Conservation (phyloP, 164 flowering plant species). For the Vitis amurensis region DNA sequence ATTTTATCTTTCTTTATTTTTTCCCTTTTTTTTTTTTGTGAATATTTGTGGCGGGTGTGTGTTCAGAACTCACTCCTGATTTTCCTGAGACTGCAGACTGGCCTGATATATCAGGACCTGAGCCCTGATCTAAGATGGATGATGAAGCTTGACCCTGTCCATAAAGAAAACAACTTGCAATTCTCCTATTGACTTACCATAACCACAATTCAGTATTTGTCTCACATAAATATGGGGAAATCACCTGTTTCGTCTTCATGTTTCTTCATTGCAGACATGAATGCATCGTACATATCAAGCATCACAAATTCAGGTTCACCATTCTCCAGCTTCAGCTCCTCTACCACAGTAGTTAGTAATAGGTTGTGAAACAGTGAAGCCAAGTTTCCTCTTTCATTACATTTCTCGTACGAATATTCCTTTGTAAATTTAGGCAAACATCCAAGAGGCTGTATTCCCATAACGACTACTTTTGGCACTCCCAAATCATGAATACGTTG, state of each 20-base stretch:
- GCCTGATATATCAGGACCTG: too few species aligned
- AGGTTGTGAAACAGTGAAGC: slow-evolving; percentile 5
- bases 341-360: slow-evolving; percentile 1
- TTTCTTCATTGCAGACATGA: neutral
- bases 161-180: too few species aligned
- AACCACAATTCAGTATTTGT: too few species aligned
- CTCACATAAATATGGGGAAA: slow-evolving; percentile 12
- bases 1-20: too few species aligned
- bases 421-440: slow-evolving; percentile 10
- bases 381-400: slow-evolving; percentile 4
- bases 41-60: too few species aligned
- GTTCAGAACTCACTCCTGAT: too few species aligned
- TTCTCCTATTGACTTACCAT: too few species aligned
- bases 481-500: slow-evolving; percentile 9
- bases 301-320: neutral
- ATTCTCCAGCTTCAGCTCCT: neutral
- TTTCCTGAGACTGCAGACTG: too few species aligned
- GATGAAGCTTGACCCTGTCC: too few species aligned
- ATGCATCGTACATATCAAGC: neutral
- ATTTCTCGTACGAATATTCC: neutral
- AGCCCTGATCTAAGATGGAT: too few species aligned
- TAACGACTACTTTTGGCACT: slow-evolving; percentile 7
- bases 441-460: slow-evolving; percentile 12
- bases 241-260: neutral
- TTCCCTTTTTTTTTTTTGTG: too few species aligned